Base-by-base conservation (phyloP, 225 moss, liverwort and hornwort species). In the Polytrichum formosum region DNA sequence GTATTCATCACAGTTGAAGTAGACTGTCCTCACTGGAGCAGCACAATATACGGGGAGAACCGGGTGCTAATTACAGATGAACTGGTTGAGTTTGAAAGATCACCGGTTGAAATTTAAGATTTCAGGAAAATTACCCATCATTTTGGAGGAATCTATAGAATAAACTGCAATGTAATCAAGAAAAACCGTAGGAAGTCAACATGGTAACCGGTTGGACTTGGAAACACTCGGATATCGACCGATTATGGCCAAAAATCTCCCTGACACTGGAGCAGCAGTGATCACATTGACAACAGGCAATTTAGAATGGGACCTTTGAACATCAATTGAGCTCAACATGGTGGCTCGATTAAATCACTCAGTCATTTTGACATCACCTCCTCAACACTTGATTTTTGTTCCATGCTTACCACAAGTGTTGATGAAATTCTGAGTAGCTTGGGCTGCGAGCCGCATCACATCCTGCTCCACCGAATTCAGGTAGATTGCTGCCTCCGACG, bases 391-490 rank as follows among this genome's bases (percentile, higher is more conserved):
- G 46, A 46, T 58, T 58, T 58, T 23, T 58, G 20, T 58, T 58
- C 9, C 58, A 58, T 8, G 21, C n/a, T 58, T 81, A 84, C 85
- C 85, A 35, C 86, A 82, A 67, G 86, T 80, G 25, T 55, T 74
- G 26, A 60, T 77, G 23, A 79, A 86, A 61, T 80, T 82, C 23
- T 72, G 64, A 10, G 67, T 59, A 2, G 82, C 77, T 61, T 75
- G 18, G 2, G 82, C 82, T 68, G 82, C 79, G 55, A 82, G 35
- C 19, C 61, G 59, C 67, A 79, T 82, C 72, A 86, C 80, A 60
- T 86, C 77, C 6, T 17, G 70, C 61, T 86, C 82, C 0, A 86
- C 73, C 59, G 75, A 75, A 69, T 82, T 55, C 77, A 86, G 68
- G 59, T 77, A 77, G 8, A 55, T 28, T 17, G 37, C 61, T 7